A percentile compares a stretch with the other conserved stretches of the same genome.
Evolutionary conservation across 73 alveolate genomes (phyloP).

Genomic region (Tetrahymena elliotti): DNA sequence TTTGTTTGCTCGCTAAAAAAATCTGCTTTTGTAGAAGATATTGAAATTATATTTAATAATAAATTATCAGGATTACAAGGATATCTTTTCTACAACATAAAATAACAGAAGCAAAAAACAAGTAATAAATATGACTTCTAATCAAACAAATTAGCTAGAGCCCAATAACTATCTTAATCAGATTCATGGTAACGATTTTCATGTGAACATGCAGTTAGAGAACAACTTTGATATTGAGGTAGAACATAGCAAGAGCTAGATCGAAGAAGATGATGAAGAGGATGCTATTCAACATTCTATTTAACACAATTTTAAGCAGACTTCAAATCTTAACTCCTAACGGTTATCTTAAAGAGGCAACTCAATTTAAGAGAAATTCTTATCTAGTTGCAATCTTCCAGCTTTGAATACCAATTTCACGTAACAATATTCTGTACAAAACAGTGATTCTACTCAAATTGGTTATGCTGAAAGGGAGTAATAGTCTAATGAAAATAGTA

Average conservation of each 20-base stretch:
- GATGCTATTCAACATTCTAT: not conserved
- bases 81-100: not conserved
- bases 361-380: not conserved
- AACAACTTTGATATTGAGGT: not conserved
- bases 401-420: not conserved
- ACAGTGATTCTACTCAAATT: not conserved
- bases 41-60: not conserved
- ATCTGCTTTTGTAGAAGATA: not conserved
- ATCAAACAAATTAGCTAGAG: not conserved
- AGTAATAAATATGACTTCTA: not conserved
- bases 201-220: not conserved
- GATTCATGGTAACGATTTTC: not conserved
- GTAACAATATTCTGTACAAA: not conserved
- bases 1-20: not conserved
- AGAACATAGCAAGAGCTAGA: not conserved
- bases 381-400: not conserved
- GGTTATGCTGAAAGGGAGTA: not conserved
- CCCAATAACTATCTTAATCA: not conserved
- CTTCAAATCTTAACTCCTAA: not conserved
- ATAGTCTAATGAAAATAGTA: not conserved
- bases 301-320: not conserved
- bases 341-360: not conserved
- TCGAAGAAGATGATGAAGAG: not conserved
- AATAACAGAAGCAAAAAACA: not conserved
- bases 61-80: not conserved